Evolutionary conservation across 2,329 filamentous ascomycete genomes (phyloP).

Genomic region (Cytospora piceicola): DNA sequence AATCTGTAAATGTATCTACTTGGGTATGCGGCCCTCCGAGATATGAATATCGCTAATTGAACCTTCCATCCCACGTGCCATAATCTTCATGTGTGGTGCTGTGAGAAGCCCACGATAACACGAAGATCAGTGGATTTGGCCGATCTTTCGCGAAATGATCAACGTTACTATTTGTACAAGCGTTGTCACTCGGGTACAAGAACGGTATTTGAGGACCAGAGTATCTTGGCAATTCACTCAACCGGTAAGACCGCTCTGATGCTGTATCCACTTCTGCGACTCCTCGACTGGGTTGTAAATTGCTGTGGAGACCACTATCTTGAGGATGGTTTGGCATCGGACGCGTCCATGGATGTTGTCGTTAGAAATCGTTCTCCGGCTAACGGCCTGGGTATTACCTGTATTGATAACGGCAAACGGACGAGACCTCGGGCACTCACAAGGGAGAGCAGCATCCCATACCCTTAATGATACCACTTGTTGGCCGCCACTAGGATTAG

Average conservation of each 20-base stretch:
- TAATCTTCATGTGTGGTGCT: background rate
- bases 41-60: no score
- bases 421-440: background rate
- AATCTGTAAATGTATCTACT: no score
- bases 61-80: no score
- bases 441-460: constrained; percentile 7
- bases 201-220: no score
- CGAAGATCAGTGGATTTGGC: constrained; percentile 4
- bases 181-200: no score
- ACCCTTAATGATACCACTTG: background rate
- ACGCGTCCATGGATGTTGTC: background rate
- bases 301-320: constrained; percentile 17
- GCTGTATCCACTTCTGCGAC: constrained; percentile 21
- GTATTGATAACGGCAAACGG: background rate
- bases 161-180: no score
- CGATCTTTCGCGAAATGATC: background rate
- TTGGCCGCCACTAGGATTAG: background rate
- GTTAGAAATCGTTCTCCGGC: background rate
- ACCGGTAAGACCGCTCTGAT: constrained; percentile 11
- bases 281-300: constrained; percentile 9
- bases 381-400: constrained; percentile 5
- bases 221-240: background rate
- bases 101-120: background rate
- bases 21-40: no score
- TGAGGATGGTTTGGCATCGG: constrained; percentile 8